A percentile compares a stretch with the other conserved stretches of the same genome.
phyloP scores from a whole-genome alignment of 768 basidiomycete genomes.

The Lactarius akahatsu region DNA sequence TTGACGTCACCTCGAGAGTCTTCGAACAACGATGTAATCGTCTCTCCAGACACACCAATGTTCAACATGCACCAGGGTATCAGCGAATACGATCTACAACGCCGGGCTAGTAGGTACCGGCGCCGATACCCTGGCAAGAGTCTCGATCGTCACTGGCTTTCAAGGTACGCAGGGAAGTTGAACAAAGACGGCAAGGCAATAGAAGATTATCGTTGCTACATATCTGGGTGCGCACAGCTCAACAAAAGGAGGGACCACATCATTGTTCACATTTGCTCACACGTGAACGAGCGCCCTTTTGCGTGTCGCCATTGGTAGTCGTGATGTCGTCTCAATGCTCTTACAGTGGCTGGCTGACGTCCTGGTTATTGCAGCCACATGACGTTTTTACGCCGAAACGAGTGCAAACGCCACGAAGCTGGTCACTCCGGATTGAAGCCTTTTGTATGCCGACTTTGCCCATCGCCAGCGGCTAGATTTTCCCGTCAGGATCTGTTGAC shows the following conservation, averaged over 20 bases:
- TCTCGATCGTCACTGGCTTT: slow-evolving; percentile 66
- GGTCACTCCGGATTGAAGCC: slow-evolving; percentile 61
- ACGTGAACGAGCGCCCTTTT: slow-evolving; percentile 67
- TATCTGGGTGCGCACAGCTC: slow-evolving; percentile 60
- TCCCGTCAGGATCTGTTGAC: slow-evolving; percentile 68
- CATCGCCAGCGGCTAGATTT: slow-evolving; percentile 46
- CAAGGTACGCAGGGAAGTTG: slow-evolving; percentile 66
- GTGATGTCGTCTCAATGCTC: background rate
- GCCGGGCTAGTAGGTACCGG: slow-evolving; percentile 55
- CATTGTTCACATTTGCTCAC: slow-evolving; percentile 68
- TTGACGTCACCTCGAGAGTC: slow-evolving; percentile 4
- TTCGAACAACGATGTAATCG: background rate
- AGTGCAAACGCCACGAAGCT: slow-evolving; percentile 72
- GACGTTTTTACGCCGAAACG: slow-evolving; percentile 70
- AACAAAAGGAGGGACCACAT: slow-evolving; percentile 78
- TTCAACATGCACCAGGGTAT: slow-evolving; percentile 66
- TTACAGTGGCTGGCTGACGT: slow-evolving; percentile 20
- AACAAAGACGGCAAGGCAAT: slow-evolving; percentile 56
- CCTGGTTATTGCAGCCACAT: slow-evolving; percentile 45
- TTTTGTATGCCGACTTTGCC: slow-evolving; percentile 57
- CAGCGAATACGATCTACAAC: slow-evolving; percentile 50
- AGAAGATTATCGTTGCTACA: slow-evolving; percentile 65
- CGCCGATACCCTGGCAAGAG: slow-evolving; percentile 52
- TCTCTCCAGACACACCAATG: slow-evolving; percentile 43
- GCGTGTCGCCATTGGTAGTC: slow-evolving; percentile 59